Evolutionary conservation across 352 stramenopile species (phyloP).

Genomic region (Plasmopara viticola): DNA sequence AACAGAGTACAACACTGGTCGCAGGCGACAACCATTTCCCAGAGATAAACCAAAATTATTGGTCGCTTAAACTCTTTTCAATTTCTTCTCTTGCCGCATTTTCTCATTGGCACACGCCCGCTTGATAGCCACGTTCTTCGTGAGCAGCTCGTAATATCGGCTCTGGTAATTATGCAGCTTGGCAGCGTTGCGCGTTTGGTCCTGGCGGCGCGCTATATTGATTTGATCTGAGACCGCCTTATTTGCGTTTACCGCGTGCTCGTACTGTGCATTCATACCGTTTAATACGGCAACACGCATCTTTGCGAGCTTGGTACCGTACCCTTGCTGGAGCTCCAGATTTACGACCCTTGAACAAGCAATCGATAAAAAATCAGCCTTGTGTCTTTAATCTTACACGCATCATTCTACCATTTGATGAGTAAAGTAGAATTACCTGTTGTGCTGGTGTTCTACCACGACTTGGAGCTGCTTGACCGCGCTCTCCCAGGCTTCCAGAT

Average conservation of each 20-base stretch:
- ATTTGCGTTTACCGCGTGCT: slow-evolving; percentile 30
- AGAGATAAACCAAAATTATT: no score
- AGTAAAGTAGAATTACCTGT: slow-evolving; percentile 28
- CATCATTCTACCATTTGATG: slow-evolving; percentile 5
- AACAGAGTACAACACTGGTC: no score
- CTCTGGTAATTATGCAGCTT: slow-evolving; percentile 55
- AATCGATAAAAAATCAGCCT: background rate
- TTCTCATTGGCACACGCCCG: slow-evolving; percentile 21
- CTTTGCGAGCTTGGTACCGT: slow-evolving; percentile 65
- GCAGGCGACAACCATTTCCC: no score
- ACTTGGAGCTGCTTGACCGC: slow-evolving; percentile 46
- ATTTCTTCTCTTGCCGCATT: slow-evolving; percentile 28
- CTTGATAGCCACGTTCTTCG: slow-evolving; percentile 61
- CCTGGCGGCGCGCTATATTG: slow-evolving; percentile 60
- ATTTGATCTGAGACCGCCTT: slow-evolving; percentile 39
- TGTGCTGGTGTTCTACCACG: slow-evolving; percentile 54
- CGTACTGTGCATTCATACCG: slow-evolving; percentile 54
- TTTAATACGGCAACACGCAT: slow-evolving; percentile 53
- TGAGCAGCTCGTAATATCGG: slow-evolving; percentile 55
- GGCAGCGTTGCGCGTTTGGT: slow-evolving; percentile 53
- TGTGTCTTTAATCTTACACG: slow-evolving; percentile 2
- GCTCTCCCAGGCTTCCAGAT: slow-evolving; percentile 46
- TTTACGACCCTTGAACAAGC: slow-evolving; percentile 40
- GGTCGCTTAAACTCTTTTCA: slow-evolving; percentile 18
- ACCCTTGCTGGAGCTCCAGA: slow-evolving; percentile 70